Conservation (phyloP, 345 rosid genomes). For the Geranium brycei region DNA sequence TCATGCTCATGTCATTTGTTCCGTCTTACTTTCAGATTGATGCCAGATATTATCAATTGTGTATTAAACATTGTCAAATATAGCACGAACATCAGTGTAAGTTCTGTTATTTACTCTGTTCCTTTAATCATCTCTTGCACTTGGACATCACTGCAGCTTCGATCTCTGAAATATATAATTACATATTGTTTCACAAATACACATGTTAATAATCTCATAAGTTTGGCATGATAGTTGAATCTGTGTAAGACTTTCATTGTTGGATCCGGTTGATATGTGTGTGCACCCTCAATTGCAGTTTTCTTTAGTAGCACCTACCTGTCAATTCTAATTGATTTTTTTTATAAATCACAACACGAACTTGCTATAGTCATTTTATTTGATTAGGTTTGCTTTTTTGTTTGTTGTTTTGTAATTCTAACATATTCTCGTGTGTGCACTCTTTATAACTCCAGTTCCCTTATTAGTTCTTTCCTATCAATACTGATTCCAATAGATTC, state of each 20-base stretch:
- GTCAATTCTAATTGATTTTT: no score
- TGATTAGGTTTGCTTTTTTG: no score
- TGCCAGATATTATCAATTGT: conserved; percentile 55
- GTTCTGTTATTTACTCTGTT: conserved; percentile 14
- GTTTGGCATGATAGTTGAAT: neutral
- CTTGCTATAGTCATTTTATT: no score
- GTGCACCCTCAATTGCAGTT: no score
- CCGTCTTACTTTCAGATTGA: conserved; percentile 36
- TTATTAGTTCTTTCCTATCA: neutral
- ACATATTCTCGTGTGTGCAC: neutral
- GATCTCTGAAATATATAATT: neutral
- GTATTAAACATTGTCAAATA: conserved; percentile 43
- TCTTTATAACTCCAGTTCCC: neutral
- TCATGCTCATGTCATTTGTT: conserved; percentile 1
- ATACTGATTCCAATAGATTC: neutral
- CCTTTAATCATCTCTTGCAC: conserved; percentile 1
- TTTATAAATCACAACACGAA: no score
- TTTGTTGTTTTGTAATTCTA: no score
- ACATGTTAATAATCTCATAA: neutral
- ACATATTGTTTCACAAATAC: neutral
- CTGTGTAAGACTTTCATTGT: neutral
- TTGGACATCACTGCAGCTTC: neutral
- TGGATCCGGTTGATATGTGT: neutral
- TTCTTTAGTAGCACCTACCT: no score
- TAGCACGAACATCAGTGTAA: conserved; percentile 47